phyloP scores from a whole-genome alignment of 495 filamentous ascomycete genomes.

The Usnea hakonensis region DNA sequence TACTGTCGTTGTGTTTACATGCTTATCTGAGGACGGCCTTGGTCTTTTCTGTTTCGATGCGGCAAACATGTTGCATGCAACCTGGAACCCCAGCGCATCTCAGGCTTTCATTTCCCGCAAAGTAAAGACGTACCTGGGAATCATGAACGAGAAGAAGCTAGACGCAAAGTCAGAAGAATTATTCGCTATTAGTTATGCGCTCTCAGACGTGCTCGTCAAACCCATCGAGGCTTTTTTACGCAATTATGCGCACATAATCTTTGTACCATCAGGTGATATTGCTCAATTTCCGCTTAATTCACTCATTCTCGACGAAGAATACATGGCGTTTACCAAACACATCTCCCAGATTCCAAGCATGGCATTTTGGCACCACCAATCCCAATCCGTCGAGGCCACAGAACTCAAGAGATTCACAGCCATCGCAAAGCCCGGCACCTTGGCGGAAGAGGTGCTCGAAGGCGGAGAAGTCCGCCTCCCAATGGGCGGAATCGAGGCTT shows the following conservation, averaged over 20 bases:
- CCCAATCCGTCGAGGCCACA: neutral
- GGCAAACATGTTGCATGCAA: too few species aligned
- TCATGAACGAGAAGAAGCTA: too few species aligned
- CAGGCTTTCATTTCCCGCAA: too few species aligned
- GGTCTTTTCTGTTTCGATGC: too few species aligned
- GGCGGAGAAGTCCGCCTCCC: neutral
- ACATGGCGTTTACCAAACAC: neutral
- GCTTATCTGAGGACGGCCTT: too few species aligned
- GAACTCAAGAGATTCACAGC: neutral
- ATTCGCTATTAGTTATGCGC: too few species aligned
- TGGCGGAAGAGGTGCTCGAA: neutral
- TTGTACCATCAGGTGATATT: constrained; percentile 4
- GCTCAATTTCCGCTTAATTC: neutral
- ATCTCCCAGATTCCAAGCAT: neutral
- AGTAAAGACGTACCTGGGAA: too few species aligned
- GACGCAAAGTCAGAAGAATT: too few species aligned
- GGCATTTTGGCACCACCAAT: neutral
- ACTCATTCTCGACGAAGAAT: neutral
- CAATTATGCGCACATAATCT: neutral
- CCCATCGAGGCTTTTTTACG: neutral
- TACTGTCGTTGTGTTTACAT: too few species aligned
- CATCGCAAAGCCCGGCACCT: neutral
- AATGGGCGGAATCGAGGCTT: neutral
- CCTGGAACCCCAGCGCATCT: too few species aligned
- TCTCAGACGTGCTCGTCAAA: too few species aligned